A percentile compares a stretch with the other conserved stretches of the same genome.
phyloP scores from a whole-genome alignment of 805 yeast genomes.

The Kuraishia borneana region DNA sequence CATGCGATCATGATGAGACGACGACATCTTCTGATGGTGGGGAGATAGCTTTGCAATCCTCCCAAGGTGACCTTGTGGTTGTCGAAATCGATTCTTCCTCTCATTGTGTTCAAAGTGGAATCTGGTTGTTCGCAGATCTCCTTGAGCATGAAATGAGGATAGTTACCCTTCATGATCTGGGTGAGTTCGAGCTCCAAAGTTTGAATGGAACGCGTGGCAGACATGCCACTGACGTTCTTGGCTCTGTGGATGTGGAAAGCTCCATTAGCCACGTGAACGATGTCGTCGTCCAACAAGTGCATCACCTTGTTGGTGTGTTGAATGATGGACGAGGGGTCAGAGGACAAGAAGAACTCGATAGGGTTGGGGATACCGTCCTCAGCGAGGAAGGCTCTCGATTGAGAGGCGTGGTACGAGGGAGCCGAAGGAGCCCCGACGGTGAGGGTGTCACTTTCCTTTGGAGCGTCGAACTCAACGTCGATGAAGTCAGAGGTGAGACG shows the following conservation, averaged over 20 bases:
- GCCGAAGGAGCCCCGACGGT: conserved; percentile 45
- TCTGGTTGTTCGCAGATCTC: conserved; percentile 99
- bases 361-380: conserved; percentile 92
- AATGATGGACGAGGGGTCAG: conserved; percentile 94
- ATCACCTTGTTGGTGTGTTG: conserved; percentile 96
- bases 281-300: conserved; percentile 95
- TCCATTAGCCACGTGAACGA: conserved; percentile 96
- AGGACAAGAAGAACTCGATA: conserved; percentile 89
- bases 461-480: conserved; percentile 82
- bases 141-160: conserved; percentile 95
- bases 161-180: conserved; percentile 96
- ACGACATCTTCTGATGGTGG: conserved; percentile 88
- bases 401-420: conserved; percentile 66
- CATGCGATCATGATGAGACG: conserved; percentile 97
- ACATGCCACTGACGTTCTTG: conserved; percentile 72
- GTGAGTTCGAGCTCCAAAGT: conserved; percentile 95
- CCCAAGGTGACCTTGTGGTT: conserved; percentile 71
- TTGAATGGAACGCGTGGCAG: conserved; percentile 93
- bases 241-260: conserved; percentile 98
- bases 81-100: conserved; percentile 95
- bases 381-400: conserved; percentile 92
- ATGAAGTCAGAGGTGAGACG: conserved; percentile 96
- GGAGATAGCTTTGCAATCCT: conserved; percentile 75
- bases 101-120: conserved; percentile 95
- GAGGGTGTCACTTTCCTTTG: conserved; percentile 17